Evolutionary conservation across 140 eudicot genomes (phyloP), one percentile per base, ranked within the genome.

Genomic region (Ambrosia hybrid): DNA sequence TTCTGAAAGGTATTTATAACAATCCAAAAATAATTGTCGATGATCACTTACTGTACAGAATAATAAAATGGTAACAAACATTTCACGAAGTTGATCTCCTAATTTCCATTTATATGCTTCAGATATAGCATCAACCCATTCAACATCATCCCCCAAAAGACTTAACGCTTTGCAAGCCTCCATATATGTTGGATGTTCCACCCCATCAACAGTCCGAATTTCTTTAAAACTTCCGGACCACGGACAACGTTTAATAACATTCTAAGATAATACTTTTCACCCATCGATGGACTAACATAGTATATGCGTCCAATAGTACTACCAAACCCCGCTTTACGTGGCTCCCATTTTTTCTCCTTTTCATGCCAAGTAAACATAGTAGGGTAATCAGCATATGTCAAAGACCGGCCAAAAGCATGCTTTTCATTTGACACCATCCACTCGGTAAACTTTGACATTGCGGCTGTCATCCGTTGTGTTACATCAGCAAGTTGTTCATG

Each of bases 191-290:
- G 67, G 21, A 3, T 51, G 12, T 2, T 4, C 43, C 15, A 45
- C 45, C 6, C 58, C 58, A 51, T 17, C 41, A 9, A 70, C 65
- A 3, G 26, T 61, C 0, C n/a, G 12, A 1, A 78, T 51, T 2
- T 63, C 71, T 26, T 62, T 7, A 9, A 7, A 71, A 0, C 9
- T 2, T 46, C 12, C 1, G 74, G 57, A 0, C 60, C 70, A 3
- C 26, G 9, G 43, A 72, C 36, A 66, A 63, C 9, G 9, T 30
- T 51, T 2, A 72, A 14, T 9, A 78, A 48, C 58, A 78, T 21
- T 1, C 70, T 9, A 1, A 78, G 15, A 9, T 63, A 78, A 4
- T 64, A 78, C 7, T 14, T 12, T 14, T 78, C 75, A 10, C 83
- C 75, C 21, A 15, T 36, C 2, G 61, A 6, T 3, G 65, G 52